Evolutionary conservation across 2,329 filamentous ascomycete species (phyloP), one percentile per base, ranked within the genome.

Genomic region (Xylariaceae sp.): DNA sequence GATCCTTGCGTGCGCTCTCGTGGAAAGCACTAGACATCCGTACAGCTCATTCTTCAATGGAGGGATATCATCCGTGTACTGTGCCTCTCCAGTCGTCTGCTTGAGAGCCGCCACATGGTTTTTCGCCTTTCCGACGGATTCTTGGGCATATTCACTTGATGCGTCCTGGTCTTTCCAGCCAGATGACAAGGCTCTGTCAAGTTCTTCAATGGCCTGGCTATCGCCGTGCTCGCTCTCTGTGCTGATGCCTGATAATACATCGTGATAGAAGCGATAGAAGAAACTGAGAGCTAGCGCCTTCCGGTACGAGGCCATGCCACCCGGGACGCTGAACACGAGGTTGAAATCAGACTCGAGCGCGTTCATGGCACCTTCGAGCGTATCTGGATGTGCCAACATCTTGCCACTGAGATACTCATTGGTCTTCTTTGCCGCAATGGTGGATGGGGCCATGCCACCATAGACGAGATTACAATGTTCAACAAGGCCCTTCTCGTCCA

Each of bases 221-320:
- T 97, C 93, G 12, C 82, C 73, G 23, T 78, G 74, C 18, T 75
- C 63, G 19, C 71, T 74, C 44, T 73, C 68, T 2, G 71, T 79
- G 19, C 81, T 77, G 0, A 96, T 71, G 23, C 81, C 81, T 0
- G 84, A 81, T 42, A 97, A 79, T 0, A 93, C 83, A 59, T 98
- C 93, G 67, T 98, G 90, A 70, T 96, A 98, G 74, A 97, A 99
- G 40, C 92, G 88, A 74, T 98, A 98, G 75, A 98, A 98, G 80
- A 99, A 96, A 2, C 93, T 88, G 50, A 98, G 79, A 0, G 95
- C 93, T 7, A 99, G 78, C 0, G 92, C 90, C 71, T 95, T 96
- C 23, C 95, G 82, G 70, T 98, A 99, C 1, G 92, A 96, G 0
- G 95, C 93, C 95, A 99, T 99, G 40, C 95, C 95, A 63, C 95